phyloP scores from a whole-genome alignment of 129 eudicot genomes.

The Tanacetum coccineum region DNA sequence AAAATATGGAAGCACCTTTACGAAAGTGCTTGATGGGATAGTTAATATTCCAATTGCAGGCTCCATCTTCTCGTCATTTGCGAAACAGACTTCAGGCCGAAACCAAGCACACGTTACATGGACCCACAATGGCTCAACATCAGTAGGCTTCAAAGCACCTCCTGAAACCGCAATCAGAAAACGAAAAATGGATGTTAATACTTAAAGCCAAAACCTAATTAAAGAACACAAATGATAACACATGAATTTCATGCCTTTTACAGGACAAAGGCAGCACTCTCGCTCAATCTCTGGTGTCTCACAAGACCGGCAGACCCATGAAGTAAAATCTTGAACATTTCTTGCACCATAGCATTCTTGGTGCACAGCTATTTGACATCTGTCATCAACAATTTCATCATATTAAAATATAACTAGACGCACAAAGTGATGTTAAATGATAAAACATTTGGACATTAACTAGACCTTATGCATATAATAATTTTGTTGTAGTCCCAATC shows the following conservation, averaged over 20 bases:
- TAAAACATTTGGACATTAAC: constrained; percentile 4
- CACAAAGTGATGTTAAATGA: constrained; percentile 7
- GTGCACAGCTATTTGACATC: constrained; percentile 99
- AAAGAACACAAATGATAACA: not conserved
- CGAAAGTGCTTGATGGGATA: constrained; percentile 87
- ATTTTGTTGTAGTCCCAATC: constrained; percentile 99
- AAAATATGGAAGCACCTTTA: constrained; percentile 51
- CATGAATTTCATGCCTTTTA: constrained; percentile 60
- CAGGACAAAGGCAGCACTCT: constrained; percentile 97
- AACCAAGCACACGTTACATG: constrained; percentile 99
- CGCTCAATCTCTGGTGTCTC: constrained; percentile 93
- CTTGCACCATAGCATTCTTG: constrained; percentile 99
- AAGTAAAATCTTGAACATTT: constrained; percentile 80
- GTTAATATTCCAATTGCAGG: constrained; percentile 96
- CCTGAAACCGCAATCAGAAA: constrained; percentile 41
- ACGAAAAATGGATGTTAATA: not conserved
- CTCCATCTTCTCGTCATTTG: constrained; percentile 93
- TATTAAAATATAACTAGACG: not conserved
- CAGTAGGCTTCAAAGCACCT: constrained; percentile 94
- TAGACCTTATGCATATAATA: constrained; percentile 86
- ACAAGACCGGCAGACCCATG: constrained; percentile 95
- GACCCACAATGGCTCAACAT: constrained; percentile 91
- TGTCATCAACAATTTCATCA: constrained; percentile 26
- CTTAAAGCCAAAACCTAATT: not conserved
- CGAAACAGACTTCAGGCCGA: constrained; percentile 91